These are phyloP conservation scores for Rhododendron molle DNA, from an alignment of 148 eudicot genomes.

Conservation along the genomic window DNA sequence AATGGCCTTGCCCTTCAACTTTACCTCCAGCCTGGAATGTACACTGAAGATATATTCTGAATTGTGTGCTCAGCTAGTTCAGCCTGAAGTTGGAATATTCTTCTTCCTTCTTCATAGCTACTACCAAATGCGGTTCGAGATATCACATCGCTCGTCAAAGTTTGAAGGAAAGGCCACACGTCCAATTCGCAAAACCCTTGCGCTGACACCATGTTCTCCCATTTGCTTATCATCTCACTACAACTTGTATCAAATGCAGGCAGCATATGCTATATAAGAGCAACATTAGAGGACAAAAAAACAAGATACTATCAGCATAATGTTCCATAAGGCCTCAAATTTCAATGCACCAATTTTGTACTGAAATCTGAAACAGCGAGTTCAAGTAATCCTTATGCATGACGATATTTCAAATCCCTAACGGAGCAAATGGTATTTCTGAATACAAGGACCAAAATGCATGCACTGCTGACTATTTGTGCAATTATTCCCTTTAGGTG, in stretches of 20 bases:
- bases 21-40: conserved; percentile 2
- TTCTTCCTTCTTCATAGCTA: conserved; percentile 16
- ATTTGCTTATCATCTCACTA: conserved; percentile 18
- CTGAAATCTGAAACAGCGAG: background rate
- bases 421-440: background rate
- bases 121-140: conserved; percentile 19
- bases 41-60: background rate
- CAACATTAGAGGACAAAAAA: background rate
- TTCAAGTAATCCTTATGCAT: background rate
- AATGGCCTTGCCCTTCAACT: background rate
- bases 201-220: conserved; percentile 10
- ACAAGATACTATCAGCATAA: background rate
- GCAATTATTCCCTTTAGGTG: background rate
- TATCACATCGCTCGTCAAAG: conserved; percentile 16
- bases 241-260: conserved; percentile 17
- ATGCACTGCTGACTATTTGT: background rate
- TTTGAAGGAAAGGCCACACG: conserved; percentile 17
- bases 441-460: background rate
- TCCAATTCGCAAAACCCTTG: conserved; percentile 14
- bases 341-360: background rate
- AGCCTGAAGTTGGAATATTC: conserved; percentile 13
- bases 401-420: background rate
- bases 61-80: conserved; percentile 8
- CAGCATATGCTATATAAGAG: conserved; percentile 12
- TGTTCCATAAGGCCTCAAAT: background rate